Percentiles rank a stretch among this genome's conserved stretches.
phyloP scores from a whole-genome alignment of 768 basidiomycete species.

The Ramaria sp. region DNA sequence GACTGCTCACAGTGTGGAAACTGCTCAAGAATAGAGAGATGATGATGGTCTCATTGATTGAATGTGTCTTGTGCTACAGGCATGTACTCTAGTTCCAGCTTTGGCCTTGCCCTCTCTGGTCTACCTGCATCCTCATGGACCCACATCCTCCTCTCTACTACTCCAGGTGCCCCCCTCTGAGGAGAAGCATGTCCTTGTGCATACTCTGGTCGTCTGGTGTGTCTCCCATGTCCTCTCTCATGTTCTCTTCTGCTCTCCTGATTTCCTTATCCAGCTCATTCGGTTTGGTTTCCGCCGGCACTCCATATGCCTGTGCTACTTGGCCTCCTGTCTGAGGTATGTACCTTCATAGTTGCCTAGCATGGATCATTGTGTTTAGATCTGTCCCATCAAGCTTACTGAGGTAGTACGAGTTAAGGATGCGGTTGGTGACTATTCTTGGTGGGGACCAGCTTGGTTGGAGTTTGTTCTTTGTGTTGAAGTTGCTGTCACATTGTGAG shows the following conservation, averaged over 20 bases:
- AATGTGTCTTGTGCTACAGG: too few relatives aligned
- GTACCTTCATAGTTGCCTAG: background rate
- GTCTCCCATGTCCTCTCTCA: background rate
- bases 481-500: slow-evolving; percentile 19
- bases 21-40: too few relatives aligned
- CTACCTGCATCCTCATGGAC: too few relatives aligned
- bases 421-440: background rate
- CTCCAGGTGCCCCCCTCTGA: background rate
- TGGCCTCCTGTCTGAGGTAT: background rate
- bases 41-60: too few relatives aligned
- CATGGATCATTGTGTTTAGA: background rate
- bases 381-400: background rate
- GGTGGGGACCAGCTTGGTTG: slow-evolving; percentile 23
- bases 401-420: background rate
- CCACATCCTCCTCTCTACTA: too few relatives aligned
- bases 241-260: background rate
- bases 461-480: slow-evolving; percentile 20
- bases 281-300: background rate
- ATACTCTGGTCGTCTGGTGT: background rate
- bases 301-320: background rate
- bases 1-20: too few relatives aligned
- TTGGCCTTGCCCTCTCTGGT: too few relatives aligned
- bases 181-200: background rate
- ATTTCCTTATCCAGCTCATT: background rate
- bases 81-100: too few relatives aligned